Evolutionary conservation across 768 basidiomycete species (phyloP).

Genomic region (Albatrellus ellisii): DNA sequence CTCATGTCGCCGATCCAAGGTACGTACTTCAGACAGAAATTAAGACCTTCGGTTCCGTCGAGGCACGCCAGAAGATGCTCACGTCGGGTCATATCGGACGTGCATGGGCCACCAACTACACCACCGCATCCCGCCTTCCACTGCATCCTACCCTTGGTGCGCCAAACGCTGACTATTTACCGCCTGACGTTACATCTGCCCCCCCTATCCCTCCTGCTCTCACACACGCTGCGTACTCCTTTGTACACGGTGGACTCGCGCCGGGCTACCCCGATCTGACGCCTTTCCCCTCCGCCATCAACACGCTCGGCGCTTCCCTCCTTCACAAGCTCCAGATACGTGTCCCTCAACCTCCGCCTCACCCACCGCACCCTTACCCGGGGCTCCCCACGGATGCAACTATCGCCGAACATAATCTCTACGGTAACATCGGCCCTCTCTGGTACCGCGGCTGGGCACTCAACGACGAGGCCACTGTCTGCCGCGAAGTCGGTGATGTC

Average conservation of each 20-base stretch:
- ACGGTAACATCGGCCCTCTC: slow-evolving; percentile 67
- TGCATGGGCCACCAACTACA: slow-evolving; percentile 81
- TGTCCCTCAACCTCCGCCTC: slow-evolving; percentile 52
- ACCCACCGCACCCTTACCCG: slow-evolving; percentile 68
- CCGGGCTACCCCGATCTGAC: slow-evolving; percentile 60
- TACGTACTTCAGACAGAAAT: slow-evolving; percentile 80
- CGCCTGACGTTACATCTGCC: slow-evolving; percentile 36
- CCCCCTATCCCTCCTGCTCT: slow-evolving; percentile 27
- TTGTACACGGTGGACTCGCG: slow-evolving; percentile 87
- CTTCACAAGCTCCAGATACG: slow-evolving; percentile 58
- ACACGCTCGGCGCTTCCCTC: slow-evolving; percentile 56
- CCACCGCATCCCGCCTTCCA: slow-evolving; percentile 68
- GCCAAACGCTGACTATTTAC: slow-evolving; percentile 40
- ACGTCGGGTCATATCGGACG: slow-evolving; percentile 66
- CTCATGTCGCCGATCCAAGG: slow-evolving; percentile 24
- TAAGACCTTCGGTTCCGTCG: slow-evolving; percentile 63
- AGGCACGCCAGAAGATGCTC: slow-evolving; percentile 59
- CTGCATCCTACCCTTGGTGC: slow-evolving; percentile 58
- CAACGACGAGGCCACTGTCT: slow-evolving; percentile 54
- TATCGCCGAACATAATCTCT: slow-evolving; percentile 54
- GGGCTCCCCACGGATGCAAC: slow-evolving; percentile 58
- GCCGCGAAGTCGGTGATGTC: slow-evolving; percentile 58
- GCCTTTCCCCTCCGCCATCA: slow-evolving; percentile 80
- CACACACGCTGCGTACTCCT: slow-evolving; percentile 74
- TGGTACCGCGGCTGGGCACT: slow-evolving; percentile 96